A percentile compares a stretch with the other conserved stretches of the same genome.
Evolutionary conservation across 2,329 filamentous ascomycete species (phyloP).

Genomic region (Botrytis paeoniae): DNA sequence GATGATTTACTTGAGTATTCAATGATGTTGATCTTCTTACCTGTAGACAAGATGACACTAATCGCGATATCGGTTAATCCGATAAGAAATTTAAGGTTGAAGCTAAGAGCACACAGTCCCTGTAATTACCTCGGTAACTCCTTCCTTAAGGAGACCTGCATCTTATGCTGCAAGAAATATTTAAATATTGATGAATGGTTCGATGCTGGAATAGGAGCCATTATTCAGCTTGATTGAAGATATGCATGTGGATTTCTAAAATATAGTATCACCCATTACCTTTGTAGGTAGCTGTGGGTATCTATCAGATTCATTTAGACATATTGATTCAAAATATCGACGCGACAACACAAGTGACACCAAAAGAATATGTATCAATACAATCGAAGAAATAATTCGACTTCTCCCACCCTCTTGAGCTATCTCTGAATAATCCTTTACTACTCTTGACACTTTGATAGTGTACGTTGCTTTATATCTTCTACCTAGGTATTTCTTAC

Average conservation of each 20-base stretch:
- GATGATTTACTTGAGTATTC: not conserved
- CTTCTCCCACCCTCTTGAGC: not conserved
- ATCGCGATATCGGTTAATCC: constrained; percentile 9
- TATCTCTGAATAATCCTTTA: not conserved
- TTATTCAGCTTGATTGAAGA: not conserved
- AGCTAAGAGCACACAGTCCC: not conserved
- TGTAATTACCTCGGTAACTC: not conserved
- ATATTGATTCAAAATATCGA: not conserved
- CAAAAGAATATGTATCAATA: not conserved
- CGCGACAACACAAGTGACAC: not conserved
- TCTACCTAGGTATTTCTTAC: not conserved
- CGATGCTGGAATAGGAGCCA: not conserved
- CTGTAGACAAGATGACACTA: not conserved
- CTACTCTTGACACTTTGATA: not conserved
- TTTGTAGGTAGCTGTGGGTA: not conserved
- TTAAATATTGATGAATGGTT: not conserved
- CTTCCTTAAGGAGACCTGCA: not conserved
- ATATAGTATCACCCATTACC: not conserved
- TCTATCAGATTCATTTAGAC: not conserved
- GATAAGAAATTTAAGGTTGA: constrained; percentile 20
- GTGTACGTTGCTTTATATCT: not conserved
- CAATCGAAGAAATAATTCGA: not conserved
- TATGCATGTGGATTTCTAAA: not conserved
- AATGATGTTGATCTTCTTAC: not conserved
- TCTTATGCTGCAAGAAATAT: not conserved